Evolutionary conservation across 495 filamentous ascomycete genomes (phyloP).

Genomic region (Penicillium diatomitis): DNA sequence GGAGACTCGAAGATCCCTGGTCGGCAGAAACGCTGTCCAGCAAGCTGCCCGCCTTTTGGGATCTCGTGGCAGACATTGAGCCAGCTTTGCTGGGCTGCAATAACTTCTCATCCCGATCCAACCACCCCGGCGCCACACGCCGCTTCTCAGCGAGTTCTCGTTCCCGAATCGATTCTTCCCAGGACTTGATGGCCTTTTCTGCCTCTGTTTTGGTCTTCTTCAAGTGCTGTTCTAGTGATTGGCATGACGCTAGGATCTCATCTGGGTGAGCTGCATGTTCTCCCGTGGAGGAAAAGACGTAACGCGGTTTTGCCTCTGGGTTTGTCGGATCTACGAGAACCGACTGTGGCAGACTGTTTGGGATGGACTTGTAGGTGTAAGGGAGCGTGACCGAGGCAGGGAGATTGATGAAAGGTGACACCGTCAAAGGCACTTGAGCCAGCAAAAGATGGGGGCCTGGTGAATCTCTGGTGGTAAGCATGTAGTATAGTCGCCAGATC

Average conservation of each 20-base stretch:
- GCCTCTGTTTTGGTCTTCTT: conserved; percentile 54
- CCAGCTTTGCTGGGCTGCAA: conserved; percentile 52
- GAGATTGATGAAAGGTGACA: conserved; percentile 89
- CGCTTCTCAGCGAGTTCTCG: conserved; percentile 88
- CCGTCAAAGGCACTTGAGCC: conserved; percentile 83
- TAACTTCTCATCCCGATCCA: conserved; percentile 80
- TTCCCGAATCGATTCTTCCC: conserved; percentile 62
- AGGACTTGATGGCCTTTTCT: conserved; percentile 51
- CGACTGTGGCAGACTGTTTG: conserved; percentile 75
- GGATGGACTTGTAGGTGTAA: conserved; percentile 86
- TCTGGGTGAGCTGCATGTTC: conserved; percentile 73
- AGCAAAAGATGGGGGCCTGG: conserved; percentile 77
- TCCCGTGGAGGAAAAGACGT: conserved; percentile 61
- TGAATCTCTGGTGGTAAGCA: conserved; percentile 1
- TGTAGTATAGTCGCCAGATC: conserved; percentile 6
- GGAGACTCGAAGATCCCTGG: conserved; percentile 25
- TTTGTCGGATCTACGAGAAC: conserved; percentile 46
- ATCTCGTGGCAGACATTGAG: conserved; percentile 3
- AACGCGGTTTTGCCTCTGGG: conserved; percentile 43
- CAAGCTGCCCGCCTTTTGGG: conserved; percentile 32
- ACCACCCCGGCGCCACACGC: conserved; percentile 83
- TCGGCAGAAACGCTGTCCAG: conserved; percentile 38
- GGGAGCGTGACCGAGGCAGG: conserved; percentile 85
- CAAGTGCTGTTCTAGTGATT: conserved; percentile 66
- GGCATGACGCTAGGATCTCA: conserved; percentile 72